A percentile compares a stretch with the other conserved stretches of the same genome.
Evolutionary conservation across 495 filamentous ascomycete species (phyloP).

Genomic region (Geopyxis carbonaria): DNA sequence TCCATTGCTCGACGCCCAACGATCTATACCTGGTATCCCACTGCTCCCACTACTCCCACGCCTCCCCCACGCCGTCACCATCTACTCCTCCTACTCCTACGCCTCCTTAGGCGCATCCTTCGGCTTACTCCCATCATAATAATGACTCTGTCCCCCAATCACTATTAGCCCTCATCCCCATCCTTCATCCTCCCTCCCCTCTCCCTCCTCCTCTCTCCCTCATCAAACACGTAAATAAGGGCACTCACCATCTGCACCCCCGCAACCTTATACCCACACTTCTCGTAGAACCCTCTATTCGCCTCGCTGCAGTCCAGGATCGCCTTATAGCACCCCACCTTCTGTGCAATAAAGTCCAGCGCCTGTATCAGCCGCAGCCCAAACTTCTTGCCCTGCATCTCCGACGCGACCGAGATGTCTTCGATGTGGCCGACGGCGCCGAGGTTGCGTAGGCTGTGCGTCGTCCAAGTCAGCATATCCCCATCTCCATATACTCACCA

Average conservation of each 20-base stretch:
- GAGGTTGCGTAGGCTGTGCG: conserved; percentile 48
- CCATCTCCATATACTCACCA: conserved; percentile 3
- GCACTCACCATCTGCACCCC: conserved; percentile 69
- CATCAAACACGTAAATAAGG: background rate
- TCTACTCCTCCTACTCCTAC: conserved; percentile 1
- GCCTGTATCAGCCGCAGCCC: conserved; percentile 87
- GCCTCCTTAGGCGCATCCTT: background rate
- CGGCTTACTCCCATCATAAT: conserved; percentile 15
- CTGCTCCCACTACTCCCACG: too few species aligned
- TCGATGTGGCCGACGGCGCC: conserved; percentile 89
- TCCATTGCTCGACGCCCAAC: too few species aligned
- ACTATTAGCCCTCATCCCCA: background rate
- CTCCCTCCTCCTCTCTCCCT: background rate
- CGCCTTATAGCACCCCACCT: conserved; percentile 29
- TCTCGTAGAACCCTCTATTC: conserved; percentile 96
- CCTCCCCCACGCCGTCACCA: too few species aligned
- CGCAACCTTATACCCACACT: conserved; percentile 88
- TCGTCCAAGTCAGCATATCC: conserved; percentile 1
- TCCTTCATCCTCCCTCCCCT: too few species aligned
- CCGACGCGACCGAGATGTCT: conserved; percentile 85
- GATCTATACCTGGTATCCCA: too few species aligned
- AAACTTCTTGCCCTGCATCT: conserved; percentile 93
- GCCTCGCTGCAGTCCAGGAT: conserved; percentile 63
- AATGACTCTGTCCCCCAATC: conserved; percentile 15
- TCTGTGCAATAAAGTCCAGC: conserved; percentile 43